These are phyloP conservation scores for Cucumis sativus DNA, from an alignment of 306 rosid species.

Conservation along the genomic window DNA sequence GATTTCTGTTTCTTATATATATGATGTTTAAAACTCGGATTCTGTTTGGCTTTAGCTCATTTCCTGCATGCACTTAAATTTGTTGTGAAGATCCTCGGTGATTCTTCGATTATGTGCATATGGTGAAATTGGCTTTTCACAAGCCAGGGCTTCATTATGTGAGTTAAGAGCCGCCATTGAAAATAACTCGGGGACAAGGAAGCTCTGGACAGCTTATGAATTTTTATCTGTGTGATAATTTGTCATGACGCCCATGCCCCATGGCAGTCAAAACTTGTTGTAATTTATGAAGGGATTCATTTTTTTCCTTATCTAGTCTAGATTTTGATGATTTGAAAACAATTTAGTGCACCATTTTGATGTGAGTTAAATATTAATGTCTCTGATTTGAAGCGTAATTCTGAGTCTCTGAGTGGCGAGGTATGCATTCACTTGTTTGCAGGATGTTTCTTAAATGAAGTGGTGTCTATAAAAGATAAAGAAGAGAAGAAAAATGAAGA, in stretches of 20 bases:
- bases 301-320: neutral
- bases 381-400: neutral
- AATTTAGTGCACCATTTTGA: neutral
- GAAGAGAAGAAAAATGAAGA: slow-evolving; percentile 46
- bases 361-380: neutral
- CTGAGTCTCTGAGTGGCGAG: neutral
- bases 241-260: neutral
- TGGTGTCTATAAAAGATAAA: neutral
- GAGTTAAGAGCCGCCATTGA: neutral
- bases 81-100: neutral
- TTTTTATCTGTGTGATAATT: neutral
- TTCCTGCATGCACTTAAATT: neutral
- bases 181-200: neutral
- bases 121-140: neutral
- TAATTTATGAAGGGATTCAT: neutral
- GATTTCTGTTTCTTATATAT: neutral
- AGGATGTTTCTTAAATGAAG: neutral
- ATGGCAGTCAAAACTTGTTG: neutral
- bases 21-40: neutral
- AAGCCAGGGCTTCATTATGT: neutral
- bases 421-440: neutral
- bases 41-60: neutral
- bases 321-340: neutral
- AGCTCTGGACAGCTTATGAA: neutral
- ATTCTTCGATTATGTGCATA: neutral